Base-by-base conservation (phyloP, 768 basidiomycete genomes). In the Kwoniella bestiolae region DNA sequence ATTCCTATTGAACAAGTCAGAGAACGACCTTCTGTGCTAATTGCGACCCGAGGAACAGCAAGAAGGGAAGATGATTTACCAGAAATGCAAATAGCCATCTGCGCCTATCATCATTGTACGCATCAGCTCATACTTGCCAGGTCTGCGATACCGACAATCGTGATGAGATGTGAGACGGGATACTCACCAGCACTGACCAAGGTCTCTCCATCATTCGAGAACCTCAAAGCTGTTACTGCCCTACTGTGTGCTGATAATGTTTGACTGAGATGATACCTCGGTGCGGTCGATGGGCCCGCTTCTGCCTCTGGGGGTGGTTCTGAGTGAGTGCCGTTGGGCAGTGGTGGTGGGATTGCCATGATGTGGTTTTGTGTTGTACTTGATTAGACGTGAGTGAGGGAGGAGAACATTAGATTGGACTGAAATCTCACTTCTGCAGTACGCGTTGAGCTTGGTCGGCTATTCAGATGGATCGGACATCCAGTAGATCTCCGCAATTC, bases 171-270 rank as follows among this genome's bases (percentile, higher is more conserved):
- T 23, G 41, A 6, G 44, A 29, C 11, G 4, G 1, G 2, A 58
- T 46, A 69, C 87, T 77, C 81, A 96, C 94, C 90, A 82, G 87
- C 87, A 34, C 93, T 94, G 1, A 91, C 92, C 45, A 97, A 85
- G 67, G 86, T 83, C 60, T 84, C 83, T 31, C 94, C 94, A 80
- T 94, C 87, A 32, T 91, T 89, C 74, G 90, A 92, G 81, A 95
- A 97, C 79, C 91, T 91, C 61, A 97, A 82, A 14, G 91, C 87
- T 1, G 94, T 91, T 55, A 98, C 86, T 8, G 90, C 86, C 78
- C 87, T 85, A 18, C 86, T 87, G 78, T 97, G 95, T n/a, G 92
- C 94, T 8, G 51, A 32, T 0, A 79, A 58, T 4, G 74, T 67
- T 35, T 73, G 70, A 8, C 65, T 29, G 3, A 77, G 63, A 23